Evolutionary conservation across 495 filamentous ascomycete species (phyloP).

Genomic region (Xylaria venustula): DNA sequence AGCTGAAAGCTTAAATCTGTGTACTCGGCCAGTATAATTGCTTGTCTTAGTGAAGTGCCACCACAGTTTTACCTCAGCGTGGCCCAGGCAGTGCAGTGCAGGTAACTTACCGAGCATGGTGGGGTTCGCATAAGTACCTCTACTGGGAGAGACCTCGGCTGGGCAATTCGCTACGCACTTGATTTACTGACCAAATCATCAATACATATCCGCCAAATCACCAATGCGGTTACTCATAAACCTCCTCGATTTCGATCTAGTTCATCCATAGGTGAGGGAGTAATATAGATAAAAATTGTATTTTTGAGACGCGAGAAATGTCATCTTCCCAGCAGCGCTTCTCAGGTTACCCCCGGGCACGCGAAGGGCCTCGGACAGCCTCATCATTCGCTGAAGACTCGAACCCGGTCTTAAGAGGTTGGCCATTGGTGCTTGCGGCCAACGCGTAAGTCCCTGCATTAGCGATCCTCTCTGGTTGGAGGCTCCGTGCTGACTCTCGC

Average conservation of each 20-base stretch:
- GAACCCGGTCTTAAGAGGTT: constrained; percentile 28
- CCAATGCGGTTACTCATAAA: no score
- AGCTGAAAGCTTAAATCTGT: no score
- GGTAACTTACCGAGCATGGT: no score
- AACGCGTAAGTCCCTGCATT: constrained; percentile 20
- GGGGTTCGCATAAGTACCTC: no score
- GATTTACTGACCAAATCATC: no score
- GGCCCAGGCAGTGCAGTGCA: no score
- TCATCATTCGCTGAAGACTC: constrained; percentile 18
- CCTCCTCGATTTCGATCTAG: neutral
- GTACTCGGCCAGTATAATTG: no score
- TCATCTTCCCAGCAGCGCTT: constrained; percentile 17
- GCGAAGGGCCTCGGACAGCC: constrained; percentile 20
- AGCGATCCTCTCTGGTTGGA: neutral
- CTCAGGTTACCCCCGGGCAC: constrained; percentile 25
- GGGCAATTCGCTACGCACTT: no score
- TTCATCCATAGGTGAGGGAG: neutral
- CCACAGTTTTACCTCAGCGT: no score
- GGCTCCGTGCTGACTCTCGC: constrained; percentile 1
- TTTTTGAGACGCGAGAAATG: neutral
- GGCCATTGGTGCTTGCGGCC: constrained; percentile 24
- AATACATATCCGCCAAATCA: no score
- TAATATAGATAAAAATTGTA: neutral
- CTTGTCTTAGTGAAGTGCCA: no score
- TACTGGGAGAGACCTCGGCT: no score